Conservation (phyloP, 805 yeast genomes). For the Blastobotrys robertii region DNA sequence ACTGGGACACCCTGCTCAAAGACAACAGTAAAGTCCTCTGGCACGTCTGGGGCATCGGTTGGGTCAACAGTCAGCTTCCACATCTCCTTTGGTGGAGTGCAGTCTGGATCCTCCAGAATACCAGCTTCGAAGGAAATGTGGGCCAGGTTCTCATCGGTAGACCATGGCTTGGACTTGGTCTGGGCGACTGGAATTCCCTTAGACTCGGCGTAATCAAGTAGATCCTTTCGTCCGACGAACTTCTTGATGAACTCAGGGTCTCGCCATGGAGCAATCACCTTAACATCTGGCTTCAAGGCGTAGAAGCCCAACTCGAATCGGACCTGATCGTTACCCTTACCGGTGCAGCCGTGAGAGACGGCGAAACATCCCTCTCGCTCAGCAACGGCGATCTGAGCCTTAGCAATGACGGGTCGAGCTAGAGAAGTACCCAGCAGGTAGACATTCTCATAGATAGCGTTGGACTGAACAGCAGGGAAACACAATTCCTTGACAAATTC, state of each 20-base stretch:
- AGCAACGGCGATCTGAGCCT: conserved; percentile 96
- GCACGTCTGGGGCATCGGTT: conserved; percentile 83
- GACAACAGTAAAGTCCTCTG: conserved; percentile 77
- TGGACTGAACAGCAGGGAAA: conserved; percentile 94
- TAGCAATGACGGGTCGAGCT: conserved; percentile 98
- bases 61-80: conserved; percentile 99
- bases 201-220: conserved; percentile 85
- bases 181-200: conserved; percentile 93
- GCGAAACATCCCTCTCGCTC: conserved; percentile 97
- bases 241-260: conserved; percentile 88
- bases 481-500: conserved; percentile 89
- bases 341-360: conserved; percentile 98
- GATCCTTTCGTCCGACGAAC: conserved; percentile 96
- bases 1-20: conserved; percentile 83
- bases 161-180: conserved; percentile 99
- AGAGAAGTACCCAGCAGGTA: conserved; percentile 93
- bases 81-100: conserved; percentile 99
- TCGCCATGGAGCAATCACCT: conserved; percentile 99
- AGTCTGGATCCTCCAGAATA: conserved; percentile 95
- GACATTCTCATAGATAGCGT: conserved; percentile 96
- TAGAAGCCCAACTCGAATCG: conserved; percentile 95
- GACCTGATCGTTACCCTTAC: conserved; percentile 99
- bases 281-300: conserved; percentile 95
- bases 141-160: conserved; percentile 98
- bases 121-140: conserved; percentile 99